Evolutionary conservation across 2,329 filamentous ascomycete genomes (phyloP).

Genomic region (Davidsoniella australis): DNA sequence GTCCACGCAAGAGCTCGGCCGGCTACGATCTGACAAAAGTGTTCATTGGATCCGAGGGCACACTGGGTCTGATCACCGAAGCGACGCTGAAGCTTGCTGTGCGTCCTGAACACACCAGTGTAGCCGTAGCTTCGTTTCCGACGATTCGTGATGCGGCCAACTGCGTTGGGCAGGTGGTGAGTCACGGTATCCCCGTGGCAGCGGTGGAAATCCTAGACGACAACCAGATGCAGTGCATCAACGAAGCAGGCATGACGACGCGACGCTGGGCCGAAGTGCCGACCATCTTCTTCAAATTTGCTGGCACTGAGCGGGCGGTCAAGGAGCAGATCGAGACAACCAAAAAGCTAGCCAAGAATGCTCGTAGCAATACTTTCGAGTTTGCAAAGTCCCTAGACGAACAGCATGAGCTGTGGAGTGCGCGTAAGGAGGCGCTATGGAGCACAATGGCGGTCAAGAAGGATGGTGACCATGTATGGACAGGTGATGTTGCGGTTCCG

Average conservation of each 20-base stretch:
- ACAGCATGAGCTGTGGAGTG: conserved; percentile 64
- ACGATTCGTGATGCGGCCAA: conserved; percentile 53
- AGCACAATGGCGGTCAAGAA: conserved; percentile 52
- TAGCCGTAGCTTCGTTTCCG: conserved; percentile 51
- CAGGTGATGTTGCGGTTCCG: conserved; percentile 72
- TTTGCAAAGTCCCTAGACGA: conserved; percentile 57
- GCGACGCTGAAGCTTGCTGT: conserved; percentile 76
- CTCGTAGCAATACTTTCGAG: conserved; percentile 54
- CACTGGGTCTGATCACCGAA: conserved; percentile 79
- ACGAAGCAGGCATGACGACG: conserved; percentile 46
- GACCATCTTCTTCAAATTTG: conserved; percentile 74
- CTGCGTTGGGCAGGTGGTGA: conserved; percentile 67
- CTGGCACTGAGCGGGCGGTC: conserved; percentile 50
- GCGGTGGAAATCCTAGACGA: conserved; percentile 90
- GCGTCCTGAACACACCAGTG: conserved; percentile 60
- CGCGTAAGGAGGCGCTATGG: conserved; percentile 72
- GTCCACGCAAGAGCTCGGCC: conserved; percentile 75
- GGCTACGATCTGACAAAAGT: conserved; percentile 83
- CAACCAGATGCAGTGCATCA: conserved; percentile 63
- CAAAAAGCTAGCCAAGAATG: conserved; percentile 39
- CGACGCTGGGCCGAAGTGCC: conserved; percentile 55
- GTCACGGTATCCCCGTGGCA: conserved; percentile 65
- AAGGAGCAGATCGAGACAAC: conserved; percentile 64
- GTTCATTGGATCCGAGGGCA: conserved; percentile 84
- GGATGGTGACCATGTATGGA: conserved; percentile 61